phyloP scores from a whole-genome alignment of 1,139 yeast genomes.

The Sugiyamaella novakii region DNA sequence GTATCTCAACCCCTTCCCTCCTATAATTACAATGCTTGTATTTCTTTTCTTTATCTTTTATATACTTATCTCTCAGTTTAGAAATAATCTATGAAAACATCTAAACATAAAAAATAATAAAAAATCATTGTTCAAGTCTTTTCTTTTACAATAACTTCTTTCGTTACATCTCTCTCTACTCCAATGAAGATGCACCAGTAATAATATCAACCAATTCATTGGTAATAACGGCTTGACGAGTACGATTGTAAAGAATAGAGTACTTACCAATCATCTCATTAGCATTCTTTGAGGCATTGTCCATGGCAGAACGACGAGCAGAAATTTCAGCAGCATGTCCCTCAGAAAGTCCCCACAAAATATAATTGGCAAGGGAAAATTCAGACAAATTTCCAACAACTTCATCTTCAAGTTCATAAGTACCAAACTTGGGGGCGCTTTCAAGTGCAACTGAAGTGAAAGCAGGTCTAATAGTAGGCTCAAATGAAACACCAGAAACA shows the following conservation, averaged over 20 bases:
- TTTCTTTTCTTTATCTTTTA: conserved; percentile 4
- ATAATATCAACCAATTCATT: conserved; percentile 99
- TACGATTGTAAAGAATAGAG: conserved; percentile 98
- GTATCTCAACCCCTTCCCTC: no score
- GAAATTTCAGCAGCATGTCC: conserved; percentile 98
- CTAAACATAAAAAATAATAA: no score
- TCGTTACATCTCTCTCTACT: conserved; percentile 49
- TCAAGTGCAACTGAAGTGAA: conserved; percentile 74
- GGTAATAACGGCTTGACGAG: conserved; percentile 99
- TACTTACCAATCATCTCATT: conserved; percentile 97
- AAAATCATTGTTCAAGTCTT: background rate
- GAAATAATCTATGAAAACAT: background rate
- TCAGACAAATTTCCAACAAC: conserved; percentile 59
- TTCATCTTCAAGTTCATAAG: conserved; percentile 81
- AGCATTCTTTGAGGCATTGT: conserved; percentile 98
- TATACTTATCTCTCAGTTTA: background rate
- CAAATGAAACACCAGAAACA: conserved; percentile 84
- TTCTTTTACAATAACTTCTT: background rate
- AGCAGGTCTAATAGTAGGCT: conserved; percentile 72
- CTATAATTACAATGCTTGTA: conserved; percentile 5
- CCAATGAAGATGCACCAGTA: conserved; percentile 99
- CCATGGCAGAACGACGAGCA: conserved; percentile 99
- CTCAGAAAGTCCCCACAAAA: conserved; percentile 92
- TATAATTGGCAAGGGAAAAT: conserved; percentile 86
- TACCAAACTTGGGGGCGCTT: conserved; percentile 82